phyloP scores from a whole-genome alignment of 306 rosid genomes.

The Canavalia ensiformis region DNA sequence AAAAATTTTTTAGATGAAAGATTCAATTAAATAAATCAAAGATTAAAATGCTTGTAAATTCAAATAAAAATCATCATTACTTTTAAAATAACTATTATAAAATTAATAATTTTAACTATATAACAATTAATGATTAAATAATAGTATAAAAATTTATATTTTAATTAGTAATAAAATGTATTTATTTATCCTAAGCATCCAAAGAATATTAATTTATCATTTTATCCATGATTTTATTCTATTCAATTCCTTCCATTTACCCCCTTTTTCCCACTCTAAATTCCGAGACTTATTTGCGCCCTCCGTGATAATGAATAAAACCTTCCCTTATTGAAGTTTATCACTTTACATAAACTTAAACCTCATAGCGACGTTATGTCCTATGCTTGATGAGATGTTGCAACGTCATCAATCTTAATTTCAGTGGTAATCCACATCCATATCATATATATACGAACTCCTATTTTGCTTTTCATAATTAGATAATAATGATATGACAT shows the following conservation, averaged over 20 bases:
- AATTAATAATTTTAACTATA: no score
- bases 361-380: no score
- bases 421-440: neutral
- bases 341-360: no score
- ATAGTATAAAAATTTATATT: no score
- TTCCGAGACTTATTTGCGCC: neutral
- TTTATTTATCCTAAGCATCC: neutral
- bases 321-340: neutral
- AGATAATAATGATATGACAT: conserved; percentile 3
- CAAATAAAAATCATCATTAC: no score
- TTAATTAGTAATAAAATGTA: no score
- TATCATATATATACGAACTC: neutral
- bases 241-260: neutral
- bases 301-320: neutral
- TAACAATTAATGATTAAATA: no score
- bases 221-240: neutral
- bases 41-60: no score
- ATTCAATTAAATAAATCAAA: no score
- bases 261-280: neutral
- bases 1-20: no score
- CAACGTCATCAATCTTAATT: neutral
- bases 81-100: no score
- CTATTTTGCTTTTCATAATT: neutral
- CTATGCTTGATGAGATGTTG: no score
- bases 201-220: neutral